Evolutionary conservation across 257 asterid species (phyloP).

Genomic region (Perilla frutescens): DNA sequence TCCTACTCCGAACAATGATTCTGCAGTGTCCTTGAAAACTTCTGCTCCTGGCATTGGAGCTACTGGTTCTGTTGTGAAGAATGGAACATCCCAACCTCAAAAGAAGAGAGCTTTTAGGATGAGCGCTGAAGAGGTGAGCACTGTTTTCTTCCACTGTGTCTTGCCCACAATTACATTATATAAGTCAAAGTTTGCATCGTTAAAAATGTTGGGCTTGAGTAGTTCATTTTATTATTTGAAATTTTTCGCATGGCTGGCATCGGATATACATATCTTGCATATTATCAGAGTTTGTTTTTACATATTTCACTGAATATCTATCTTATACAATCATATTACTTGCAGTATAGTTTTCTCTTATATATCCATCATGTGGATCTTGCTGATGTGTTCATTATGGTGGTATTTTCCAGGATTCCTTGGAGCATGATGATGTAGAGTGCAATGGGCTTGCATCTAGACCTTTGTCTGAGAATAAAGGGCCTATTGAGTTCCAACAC

Average conservation of each 20-base stretch:
- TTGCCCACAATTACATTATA: not conserved
- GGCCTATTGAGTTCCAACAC: constrained; percentile 31
- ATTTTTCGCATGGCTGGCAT: constrained; percentile 4
- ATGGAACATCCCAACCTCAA: constrained; percentile 51
- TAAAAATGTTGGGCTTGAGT: not conserved
- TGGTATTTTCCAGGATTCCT: constrained; percentile 47
- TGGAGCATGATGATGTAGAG: constrained; percentile 58
- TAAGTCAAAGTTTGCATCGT: not conserved
- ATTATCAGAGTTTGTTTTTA: not conserved
- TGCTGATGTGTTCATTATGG: constrained; percentile 7
- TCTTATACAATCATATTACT: not conserved
- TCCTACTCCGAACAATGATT: constrained; percentile 35
- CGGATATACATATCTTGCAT: not conserved
- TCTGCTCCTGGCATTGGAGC: constrained; percentile 21
- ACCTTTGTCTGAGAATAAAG: constrained; percentile 41
- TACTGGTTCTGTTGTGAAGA: constrained; percentile 34
- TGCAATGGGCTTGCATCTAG: constrained; percentile 48
- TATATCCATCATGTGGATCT: not conserved
- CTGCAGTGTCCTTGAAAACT: constrained; percentile 37
- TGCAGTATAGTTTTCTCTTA: not conserved
- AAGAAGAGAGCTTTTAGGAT: constrained; percentile 72
- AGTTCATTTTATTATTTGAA: constrained; percentile 12
- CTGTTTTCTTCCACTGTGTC: constrained; percentile 2
- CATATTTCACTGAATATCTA: not conserved
- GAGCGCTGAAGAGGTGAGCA: constrained; percentile 74